A percentile compares a stretch with the other conserved stretches of the same genome.
phyloP scores from a whole-genome alignment of 768 basidiomycete species.

The Boletus huronensis region DNA sequence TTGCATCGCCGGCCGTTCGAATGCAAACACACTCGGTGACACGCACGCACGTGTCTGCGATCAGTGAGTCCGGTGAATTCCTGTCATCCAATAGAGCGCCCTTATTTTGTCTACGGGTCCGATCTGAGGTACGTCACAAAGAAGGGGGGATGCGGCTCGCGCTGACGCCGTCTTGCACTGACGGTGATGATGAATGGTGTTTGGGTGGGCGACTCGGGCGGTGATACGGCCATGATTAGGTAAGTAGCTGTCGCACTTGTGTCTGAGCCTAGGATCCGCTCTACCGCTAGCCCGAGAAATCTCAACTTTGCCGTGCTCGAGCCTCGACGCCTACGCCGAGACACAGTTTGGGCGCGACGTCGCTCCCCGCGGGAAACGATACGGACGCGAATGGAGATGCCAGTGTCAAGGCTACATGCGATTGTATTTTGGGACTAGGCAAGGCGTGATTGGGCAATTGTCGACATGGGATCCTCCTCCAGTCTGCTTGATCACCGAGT shows the following conservation, averaged over 20 bases:
- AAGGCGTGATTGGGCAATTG: too few species aligned
- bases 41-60: background rate
- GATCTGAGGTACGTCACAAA: background rate
- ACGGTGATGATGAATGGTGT: background rate
- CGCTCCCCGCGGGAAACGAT: too few species aligned
- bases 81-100: background rate
- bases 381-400: too few species aligned
- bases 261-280: too few species aligned
- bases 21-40: background rate
- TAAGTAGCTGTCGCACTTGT: background rate
- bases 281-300: too few species aligned
- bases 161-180: background rate
- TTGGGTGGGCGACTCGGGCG: background rate
- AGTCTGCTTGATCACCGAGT: too few species aligned
- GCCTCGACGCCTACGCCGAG: too few species aligned
- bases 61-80: background rate
- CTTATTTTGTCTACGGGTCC: background rate
- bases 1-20: background rate
- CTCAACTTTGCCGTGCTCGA: too few species aligned
- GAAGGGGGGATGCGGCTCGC: background rate
- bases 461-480: too few species aligned
- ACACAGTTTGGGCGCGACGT: too few species aligned
- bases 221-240: background rate
- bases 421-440: too few species aligned
- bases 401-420: too few species aligned